A percentile compares a stretch with the other conserved stretches of the same genome.
These are phyloP conservation scores for Apophysomyces ossiformis DNA, from an alignment of 371 early-diverging fungal genomes.

Conservation along the genomic window DNA sequence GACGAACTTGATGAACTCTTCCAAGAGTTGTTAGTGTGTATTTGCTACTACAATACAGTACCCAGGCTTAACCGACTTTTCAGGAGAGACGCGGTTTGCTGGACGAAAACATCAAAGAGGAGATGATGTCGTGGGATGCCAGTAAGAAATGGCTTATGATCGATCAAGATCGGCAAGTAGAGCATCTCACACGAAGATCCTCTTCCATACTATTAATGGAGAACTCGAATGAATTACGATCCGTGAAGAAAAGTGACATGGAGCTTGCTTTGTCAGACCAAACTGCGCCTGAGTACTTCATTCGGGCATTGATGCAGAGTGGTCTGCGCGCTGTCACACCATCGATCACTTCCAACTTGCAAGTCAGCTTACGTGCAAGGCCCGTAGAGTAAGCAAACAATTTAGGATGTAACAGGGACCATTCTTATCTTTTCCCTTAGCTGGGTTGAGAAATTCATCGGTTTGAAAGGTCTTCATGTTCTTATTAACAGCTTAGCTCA, in stretches of 20 bases:
- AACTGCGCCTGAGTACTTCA: constrained; percentile 47
- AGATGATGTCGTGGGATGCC: constrained; percentile 36
- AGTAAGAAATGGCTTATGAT: constrained; percentile 55
- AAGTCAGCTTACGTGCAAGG: constrained; percentile 50
- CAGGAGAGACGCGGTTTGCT: constrained; percentile 40
- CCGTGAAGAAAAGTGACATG: not conserved
- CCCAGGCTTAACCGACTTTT: not conserved
- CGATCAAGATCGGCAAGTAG: constrained; percentile 45
- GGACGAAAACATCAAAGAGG: constrained; percentile 31
- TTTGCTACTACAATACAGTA: not conserved
- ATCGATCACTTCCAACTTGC: constrained; percentile 41
- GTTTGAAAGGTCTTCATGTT: constrained; percentile 67
- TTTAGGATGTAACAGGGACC: not conserved
- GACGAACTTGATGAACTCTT: not conserved
- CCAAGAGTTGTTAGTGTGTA: not conserved
- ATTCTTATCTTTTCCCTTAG: constrained; percentile 25
- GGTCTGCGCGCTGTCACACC: constrained; percentile 48
- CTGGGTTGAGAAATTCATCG: constrained; percentile 65
- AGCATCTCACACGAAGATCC: constrained; percentile 23
- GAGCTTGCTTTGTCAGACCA: constrained; percentile 1
- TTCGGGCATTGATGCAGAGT: constrained; percentile 50
- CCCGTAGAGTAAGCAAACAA: constrained; percentile 41
- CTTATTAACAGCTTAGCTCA: constrained; percentile 58
- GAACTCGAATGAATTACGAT: constrained; percentile 1
- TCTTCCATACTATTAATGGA: constrained; percentile 8